These are phyloP conservation scores for Solidago caesia DNA, from an alignment of 129 eudicot species.

Conservation along the genomic window DNA sequence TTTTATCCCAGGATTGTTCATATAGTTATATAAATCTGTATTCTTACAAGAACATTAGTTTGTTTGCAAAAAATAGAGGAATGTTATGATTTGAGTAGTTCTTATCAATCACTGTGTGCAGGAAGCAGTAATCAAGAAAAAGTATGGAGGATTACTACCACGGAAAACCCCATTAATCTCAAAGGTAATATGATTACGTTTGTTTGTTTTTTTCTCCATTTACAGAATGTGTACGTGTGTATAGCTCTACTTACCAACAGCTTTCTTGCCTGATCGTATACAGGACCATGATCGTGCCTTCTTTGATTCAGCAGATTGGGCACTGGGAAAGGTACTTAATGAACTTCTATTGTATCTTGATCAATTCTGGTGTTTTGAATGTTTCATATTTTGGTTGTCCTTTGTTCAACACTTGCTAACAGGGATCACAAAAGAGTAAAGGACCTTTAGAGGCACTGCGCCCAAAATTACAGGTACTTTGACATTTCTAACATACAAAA, in stretches of 20 bases:
- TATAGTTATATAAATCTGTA: not conserved
- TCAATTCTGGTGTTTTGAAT: constrained; percentile 4
- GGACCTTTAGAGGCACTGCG: constrained; percentile 88
- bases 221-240: not conserved
- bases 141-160: constrained; percentile 82
- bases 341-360: constrained; percentile 6
- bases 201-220: not conserved
- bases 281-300: constrained; percentile 93
- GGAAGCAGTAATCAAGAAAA: constrained; percentile 81
- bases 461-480: constrained; percentile 79
- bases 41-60: not conserved
- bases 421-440: constrained; percentile 76
- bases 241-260: constrained; percentile 4
- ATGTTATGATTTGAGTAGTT: not conserved
- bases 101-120: constrained; percentile 23
- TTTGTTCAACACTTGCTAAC: constrained; percentile 26
- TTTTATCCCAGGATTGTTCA: not conserved
- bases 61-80: not conserved
- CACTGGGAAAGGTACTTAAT: constrained; percentile 74
- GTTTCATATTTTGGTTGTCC: constrained; percentile 15
- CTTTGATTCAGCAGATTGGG: constrained; percentile 99
- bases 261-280: constrained; percentile 23
- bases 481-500: not conserved
- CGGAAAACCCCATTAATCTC: constrained; percentile 78
- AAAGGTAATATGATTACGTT: constrained; percentile 42